Evolutionary conservation across 306 rosid genomes (phyloP), one percentile per base, ranked within the genome.

Genomic region (Malus domestica): DNA sequence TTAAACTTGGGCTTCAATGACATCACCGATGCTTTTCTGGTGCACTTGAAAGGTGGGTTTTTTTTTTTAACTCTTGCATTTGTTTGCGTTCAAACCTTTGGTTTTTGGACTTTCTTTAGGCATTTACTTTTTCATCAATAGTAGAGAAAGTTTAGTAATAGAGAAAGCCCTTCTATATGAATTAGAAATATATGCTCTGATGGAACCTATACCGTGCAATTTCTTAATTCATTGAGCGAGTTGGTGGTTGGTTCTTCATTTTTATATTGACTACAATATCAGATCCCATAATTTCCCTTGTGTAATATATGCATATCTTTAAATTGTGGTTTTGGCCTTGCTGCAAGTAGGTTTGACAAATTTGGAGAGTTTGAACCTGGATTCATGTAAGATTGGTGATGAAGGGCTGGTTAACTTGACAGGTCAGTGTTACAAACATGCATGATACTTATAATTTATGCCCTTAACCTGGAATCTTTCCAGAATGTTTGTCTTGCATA

Each of bases 291-390:
- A 57, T 55, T 35, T 33, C 40, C 46, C 54, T 72, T 22, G 35
- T 57, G 32, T 30, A 30, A 6, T 49, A 10, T 51, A 54, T 2
- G 11, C 18, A 23, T 51, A 16, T 25, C 3, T 64, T 52, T 32
- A 9, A 16, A 49, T 22, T 35, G 12, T 67, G 22, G 11, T 70
- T 38, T 23, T 80, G 69, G 10, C 54, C 11, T 35, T 79, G 79
- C 73, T 67, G 72, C 44, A 58, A 64, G 73, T 87, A 94, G 98
- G 90, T 82, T 74, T 92, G 85, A 88, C 87, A 74, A 89, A 83
- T 79, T 80, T 95, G 89, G 97, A 92, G 83, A 89, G 93, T 85
- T 88, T 95, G 92, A 88, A 90, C 86, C 87, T 95, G 82, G 98
- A 95, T 80, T 92, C 97, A 14, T 90, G 98, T 84, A 80, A 80